Base-by-base conservation (phyloP, 1,139 yeast genomes). In the Candida albicans region DNA sequence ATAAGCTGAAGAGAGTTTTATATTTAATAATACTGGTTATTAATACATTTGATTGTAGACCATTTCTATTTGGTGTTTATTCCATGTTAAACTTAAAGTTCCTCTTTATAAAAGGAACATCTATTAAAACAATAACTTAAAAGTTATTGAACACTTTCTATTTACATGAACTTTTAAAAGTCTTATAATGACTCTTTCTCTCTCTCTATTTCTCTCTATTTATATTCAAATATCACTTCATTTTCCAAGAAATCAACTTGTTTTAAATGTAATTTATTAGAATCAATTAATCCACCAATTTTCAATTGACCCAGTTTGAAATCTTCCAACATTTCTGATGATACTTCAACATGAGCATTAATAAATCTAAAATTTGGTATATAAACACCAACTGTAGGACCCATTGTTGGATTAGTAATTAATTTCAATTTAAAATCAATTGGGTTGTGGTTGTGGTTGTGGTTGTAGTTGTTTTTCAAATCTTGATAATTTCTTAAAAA, bases 171-270 rank as follows among this genome's bases (percentile, higher is more conserved):
- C 37, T 37, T 32, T 39, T n/a, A n/a, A n/a, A n/a, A n/a, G n/a
- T n/a, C n/a, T n/a, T n/a, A n/a, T n/a, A n/a, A n/a, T n/a, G n/a
- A n/a, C n/a, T n/a, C n/a, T n/a, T n/a, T n/a, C n/a, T 37, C 24
- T 29, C 38, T 38, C 10, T 4, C 26, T 10, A 29, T 29, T 12
- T 33, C 22, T 35, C 14, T 30, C 36, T 39, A 41, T 28, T 22
- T 38, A 31, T 52, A 52, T 27, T 53, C 59, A 39, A 66, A 59
- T 4, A 57, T 50, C 31, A 67, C 44, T 39, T 64, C 67, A 44
- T 65, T 64, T 47, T 70, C 75, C 13, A 68, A 55, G 44, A 57
- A 62, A 47, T 70, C 75, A 9, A 68, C 56, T 40, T 56, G 64
- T 13, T 49, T 43, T 12, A 67, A 39, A 55, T 26, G 51, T 47